These are phyloP conservation scores for Suhomyces sp. DNA, from an alignment of 805 yeast species.

Conservation along the genomic window DNA sequence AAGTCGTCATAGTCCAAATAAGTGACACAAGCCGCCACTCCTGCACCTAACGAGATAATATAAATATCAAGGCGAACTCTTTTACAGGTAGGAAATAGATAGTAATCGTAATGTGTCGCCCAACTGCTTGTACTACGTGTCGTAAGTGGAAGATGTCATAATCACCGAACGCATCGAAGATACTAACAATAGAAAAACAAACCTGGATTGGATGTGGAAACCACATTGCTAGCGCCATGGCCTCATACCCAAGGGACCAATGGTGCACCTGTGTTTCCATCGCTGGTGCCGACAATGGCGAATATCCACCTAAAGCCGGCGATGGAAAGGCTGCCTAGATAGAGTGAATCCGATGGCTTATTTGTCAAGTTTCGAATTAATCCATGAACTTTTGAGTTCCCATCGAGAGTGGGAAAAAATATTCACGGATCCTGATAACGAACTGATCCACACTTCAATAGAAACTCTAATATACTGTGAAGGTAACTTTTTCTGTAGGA, in stretches of 20 bases:
- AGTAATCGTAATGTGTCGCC: conserved; percentile 8
- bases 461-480: neutral
- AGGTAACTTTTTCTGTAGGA: neutral
- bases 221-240: conserved; percentile 43
- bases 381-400: neutral
- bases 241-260: conserved; percentile 26
- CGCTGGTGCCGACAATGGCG: conserved; percentile 25
- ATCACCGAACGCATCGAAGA: neutral
- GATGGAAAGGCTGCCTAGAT: conserved; percentile 19
- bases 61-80: neutral
- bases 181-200: conserved; percentile 8
- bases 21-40: neutral
- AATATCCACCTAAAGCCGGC: conserved; percentile 37
- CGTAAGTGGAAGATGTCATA: conserved; percentile 3
- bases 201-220: conserved; percentile 48
- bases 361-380: neutral
- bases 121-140: conserved; percentile 9
- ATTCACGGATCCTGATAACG: neutral
- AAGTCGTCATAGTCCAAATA: neutral
- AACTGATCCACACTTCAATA: neutral
- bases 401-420: neutral
- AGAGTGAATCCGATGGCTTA: neutral
- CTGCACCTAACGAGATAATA: neutral
- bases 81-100: neutral
- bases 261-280: conserved; percentile 35